Evolutionary conservation across 202 grass and related monocot genomes (phyloP).

Genomic region (Schoenoplectus triqueter): DNA sequence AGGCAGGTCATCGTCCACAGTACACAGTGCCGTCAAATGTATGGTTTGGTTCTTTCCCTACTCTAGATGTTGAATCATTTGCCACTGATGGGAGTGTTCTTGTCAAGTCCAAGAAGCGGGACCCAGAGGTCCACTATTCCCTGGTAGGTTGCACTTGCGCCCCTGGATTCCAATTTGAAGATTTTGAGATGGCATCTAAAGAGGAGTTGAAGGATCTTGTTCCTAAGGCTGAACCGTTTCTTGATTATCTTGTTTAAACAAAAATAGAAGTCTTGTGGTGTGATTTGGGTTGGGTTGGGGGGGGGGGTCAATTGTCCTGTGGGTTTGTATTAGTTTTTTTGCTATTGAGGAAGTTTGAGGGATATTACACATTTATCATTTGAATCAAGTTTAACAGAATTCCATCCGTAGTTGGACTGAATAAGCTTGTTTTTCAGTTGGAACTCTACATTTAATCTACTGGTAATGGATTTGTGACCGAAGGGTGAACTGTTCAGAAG

Average conservation of each 20-base stretch:
- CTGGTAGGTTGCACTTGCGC: constrained; percentile 90
- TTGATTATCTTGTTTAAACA: constrained; percentile 56
- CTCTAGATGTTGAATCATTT: constrained; percentile 76
- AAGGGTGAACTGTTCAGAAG: too few relatives aligned
- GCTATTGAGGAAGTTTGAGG: too few relatives aligned
- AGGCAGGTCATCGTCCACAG: constrained; percentile 80
- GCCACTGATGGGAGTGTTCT: constrained; percentile 82
- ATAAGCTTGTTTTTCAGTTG: too few relatives aligned
- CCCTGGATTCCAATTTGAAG: constrained; percentile 90
- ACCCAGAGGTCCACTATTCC: constrained; percentile 76
- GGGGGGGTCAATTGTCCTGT: too few relatives aligned
- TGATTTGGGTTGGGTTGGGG: too few relatives aligned
- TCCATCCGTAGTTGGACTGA: too few relatives aligned
- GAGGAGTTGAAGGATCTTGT: constrained; percentile 61
- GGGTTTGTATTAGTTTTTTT: too few relatives aligned
- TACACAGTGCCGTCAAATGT: constrained; percentile 89
- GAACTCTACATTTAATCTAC: too few relatives aligned
- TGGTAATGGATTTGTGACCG: too few relatives aligned
- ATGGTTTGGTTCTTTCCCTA: constrained; percentile 98
- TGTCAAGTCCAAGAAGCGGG: constrained; percentile 60
- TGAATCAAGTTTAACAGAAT: too few relatives aligned
- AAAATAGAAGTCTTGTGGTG: too few relatives aligned
- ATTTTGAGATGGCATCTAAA: constrained; percentile 72
- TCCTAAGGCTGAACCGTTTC: constrained; percentile 76
- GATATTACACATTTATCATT: too few relatives aligned